Percentiles rank a stretch among this genome's conserved stretches.
phyloP scores from a whole-genome alignment of 441 rosid species.

The Cnidoscolus chayamansa region DNA sequence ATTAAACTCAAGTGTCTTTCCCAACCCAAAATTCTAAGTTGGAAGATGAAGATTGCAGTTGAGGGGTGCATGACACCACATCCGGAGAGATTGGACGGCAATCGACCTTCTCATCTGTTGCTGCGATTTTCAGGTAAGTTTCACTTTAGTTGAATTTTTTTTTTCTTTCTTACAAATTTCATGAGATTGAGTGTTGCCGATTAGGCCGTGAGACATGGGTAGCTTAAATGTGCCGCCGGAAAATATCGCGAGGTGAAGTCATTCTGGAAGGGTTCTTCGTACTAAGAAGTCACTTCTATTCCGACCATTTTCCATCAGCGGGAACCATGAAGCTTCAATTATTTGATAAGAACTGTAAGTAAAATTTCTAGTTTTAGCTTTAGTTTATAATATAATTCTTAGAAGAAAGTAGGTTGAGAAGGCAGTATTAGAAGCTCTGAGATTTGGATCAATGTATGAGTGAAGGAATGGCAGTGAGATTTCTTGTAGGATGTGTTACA shows the following conservation, averaged over 20 bases:
- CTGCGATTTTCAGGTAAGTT: conserved; percentile 77
- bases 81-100: conserved; percentile 45
- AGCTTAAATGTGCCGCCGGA: conserved; percentile 63
- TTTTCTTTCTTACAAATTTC: not conserved
- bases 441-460: not conserved
- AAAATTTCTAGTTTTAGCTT: not conserved
- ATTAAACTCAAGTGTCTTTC: conserved; percentile 1
- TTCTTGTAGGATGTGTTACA: too few species aligned
- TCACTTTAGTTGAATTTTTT: not conserved
- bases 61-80: conserved; percentile 96
- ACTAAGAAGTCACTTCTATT: conserved; percentile 68
- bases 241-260: conserved; percentile 79
- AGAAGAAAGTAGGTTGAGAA: not conserved
- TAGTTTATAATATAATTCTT: too few species aligned
- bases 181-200: not conserved
- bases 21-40: not conserved
- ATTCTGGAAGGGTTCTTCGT: conserved; percentile 90
- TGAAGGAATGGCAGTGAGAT: not conserved
- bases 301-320: conserved; percentile 94
- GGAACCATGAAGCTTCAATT: conserved; percentile 93
- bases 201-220: conserved; percentile 82
- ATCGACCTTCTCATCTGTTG: conserved; percentile 93
- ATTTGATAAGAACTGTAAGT: conserved; percentile 76
- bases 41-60: conserved; percentile 81
- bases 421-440: conserved; percentile 81